Base-by-base conservation (phyloP, 1,139 yeast genomes). In the Blastobotrys raffinosifermentans region DNA sequence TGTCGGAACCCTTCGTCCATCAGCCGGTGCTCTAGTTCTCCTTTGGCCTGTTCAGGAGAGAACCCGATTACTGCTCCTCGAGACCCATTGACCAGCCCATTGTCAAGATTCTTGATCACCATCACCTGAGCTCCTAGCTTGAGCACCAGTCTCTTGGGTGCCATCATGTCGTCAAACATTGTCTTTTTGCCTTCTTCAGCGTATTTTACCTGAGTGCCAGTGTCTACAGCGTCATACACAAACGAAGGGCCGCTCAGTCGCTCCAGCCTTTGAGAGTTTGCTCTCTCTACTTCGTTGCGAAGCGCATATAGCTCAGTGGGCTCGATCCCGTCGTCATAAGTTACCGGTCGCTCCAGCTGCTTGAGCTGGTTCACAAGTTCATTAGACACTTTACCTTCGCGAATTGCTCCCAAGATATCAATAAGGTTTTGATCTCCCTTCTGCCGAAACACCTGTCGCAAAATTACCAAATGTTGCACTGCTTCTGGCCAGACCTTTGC, bases 371-470 rank as follows among this genome's bases (percentile, higher is more conserved):
- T 41, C 2, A 67, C 62, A 38, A 77, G 66, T 1, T 64, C 63
- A 1, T 61, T 58, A n/a, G 70, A 64, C 29, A 84, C 58, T 9
- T 69, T 60, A 3, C 94, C 95, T 43, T 70, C 61, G 54, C 96
- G 70, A 48, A 87, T 68, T 2, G 80, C 72, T 53, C 85, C 84
- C 46, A 87, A 67, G 75, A 86, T 79, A 33, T 75, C 73, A 34
- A 84, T 75, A 44, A 87, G 70, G 36, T 72, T 75, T 26, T 63
- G 69, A 53, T 89, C 96, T 13, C 93, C 94, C 54, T 79, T 77
- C 57, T 91, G 99, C 46, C 99, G 75, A 58, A 85, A 93, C n/a
- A 91, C 91, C 47, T 80, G 82, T 40, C 73, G 70, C 38, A 91
- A 63, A 26, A 79, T 73, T 32, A 85, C 73, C 1, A 87, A 79